Evolutionary conservation across 352 stramenopile species (phyloP).

Genomic region (Thalassiosira livingstoniorum): DNA sequence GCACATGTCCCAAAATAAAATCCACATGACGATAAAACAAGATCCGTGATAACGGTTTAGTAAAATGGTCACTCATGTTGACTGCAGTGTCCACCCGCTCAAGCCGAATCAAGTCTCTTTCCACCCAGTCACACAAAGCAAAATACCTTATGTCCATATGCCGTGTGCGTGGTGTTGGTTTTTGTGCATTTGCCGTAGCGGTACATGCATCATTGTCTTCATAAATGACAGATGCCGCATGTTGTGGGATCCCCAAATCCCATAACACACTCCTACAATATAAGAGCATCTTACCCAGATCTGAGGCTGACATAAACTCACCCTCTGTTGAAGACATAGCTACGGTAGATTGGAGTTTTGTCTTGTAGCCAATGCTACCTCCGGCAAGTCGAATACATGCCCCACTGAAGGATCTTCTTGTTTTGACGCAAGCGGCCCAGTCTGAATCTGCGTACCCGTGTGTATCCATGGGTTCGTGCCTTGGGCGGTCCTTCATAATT

Average conservation of each 20-base stretch:
- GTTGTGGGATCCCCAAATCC: neutral
- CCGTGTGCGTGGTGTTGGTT: neutral
- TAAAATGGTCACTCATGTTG: neutral
- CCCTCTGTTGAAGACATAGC: too few relatives aligned
- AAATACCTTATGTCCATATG: neutral
- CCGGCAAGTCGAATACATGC: too few relatives aligned
- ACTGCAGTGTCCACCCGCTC: neutral
- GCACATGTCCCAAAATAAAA: constrained; percentile 1
- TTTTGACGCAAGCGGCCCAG: too few relatives aligned
- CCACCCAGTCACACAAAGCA: neutral
- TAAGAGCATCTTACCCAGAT: neutral
- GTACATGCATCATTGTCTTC: constrained; percentile 2
- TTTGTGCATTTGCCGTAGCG: neutral
- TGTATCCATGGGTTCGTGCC: too few relatives aligned
- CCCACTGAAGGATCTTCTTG: too few relatives aligned
- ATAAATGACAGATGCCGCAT: constrained; percentile 1
- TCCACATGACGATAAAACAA: constrained; percentile 1
- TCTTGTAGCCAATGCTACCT: too few relatives aligned
- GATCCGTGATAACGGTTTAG: neutral
- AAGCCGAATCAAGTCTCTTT: neutral
- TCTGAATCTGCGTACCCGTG: too few relatives aligned
- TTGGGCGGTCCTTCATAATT: too few relatives aligned
- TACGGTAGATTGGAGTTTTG: too few relatives aligned
- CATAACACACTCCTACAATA: neutral
- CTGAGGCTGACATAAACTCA: neutral